Base-by-base conservation (phyloP, 805 yeast genomes). In the Sungouiella thailandica region DNA sequence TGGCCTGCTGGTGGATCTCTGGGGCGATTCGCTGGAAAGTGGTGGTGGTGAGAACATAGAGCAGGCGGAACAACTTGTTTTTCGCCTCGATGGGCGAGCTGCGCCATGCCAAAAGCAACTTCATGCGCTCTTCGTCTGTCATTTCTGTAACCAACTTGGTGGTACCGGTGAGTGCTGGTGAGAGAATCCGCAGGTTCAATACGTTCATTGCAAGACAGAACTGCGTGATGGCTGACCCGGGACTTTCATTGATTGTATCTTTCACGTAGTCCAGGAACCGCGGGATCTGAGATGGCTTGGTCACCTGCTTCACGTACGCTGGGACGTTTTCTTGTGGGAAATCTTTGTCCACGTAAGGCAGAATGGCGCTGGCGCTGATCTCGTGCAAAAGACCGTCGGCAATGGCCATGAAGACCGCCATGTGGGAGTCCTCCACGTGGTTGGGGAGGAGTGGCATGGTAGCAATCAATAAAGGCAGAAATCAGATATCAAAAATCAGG, bases 301-400 rank as follows among this genome's bases (percentile, higher is more conserved):
- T 42, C 13, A 39, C 44, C 3, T 32, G 24, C 7, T 25, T 24
- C 27, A 32, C 39, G 25, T 64, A 65, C 25, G 60, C 61, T 1
- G 55, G 51, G 10, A 62, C 35, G 31, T 49, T 53, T 5, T 52
- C 58, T 20, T 36, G 35, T 3, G 61, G 54, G 30, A 64, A 54
- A n/a, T 39, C 40, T 2, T 45, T 43, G 23, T 46, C 46, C 17
- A 65, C 43, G 28, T 39, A 46, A 1, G 58, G 56, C 26, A 39
- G 47, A 18, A 65, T 42, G 11, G 32, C 34, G 1, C 55, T 58
- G 3, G 62, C 55, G 3, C 54, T 38, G 1, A 59, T 49, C 17
- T 59, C 64, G 34, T 56, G 63, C 34, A 63, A 34, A 12, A 63
- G 32, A 4, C 59, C 67, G 45, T 66, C 72, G 4, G 62, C 49